Conservation (phyloP, 2,329 filamentous ascomycete species). For the Phialophora expanda region DNA sequence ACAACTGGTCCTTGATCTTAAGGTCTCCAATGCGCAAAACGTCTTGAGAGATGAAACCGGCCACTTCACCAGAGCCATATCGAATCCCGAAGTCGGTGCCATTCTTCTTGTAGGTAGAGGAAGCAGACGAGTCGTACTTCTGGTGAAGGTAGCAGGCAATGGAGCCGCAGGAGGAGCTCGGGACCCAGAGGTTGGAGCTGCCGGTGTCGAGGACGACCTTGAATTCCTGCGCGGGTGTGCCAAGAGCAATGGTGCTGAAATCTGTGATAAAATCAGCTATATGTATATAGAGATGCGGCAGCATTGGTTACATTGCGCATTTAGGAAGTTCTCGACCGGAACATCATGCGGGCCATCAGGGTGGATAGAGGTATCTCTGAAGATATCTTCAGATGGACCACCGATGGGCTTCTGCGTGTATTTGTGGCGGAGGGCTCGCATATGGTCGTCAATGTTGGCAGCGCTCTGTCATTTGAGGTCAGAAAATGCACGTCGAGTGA, state of each 20-base stretch:
- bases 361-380: slow-evolving; percentile 73
- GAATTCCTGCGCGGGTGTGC: slow-evolving; percentile 89
- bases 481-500: slow-evolving; percentile 4
- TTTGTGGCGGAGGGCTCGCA: slow-evolving; percentile 84
- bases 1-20: slow-evolving; percentile 85
- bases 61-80: slow-evolving; percentile 93
- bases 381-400: slow-evolving; percentile 75
- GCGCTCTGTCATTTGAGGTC: slow-evolving; percentile 61
- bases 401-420: slow-evolving; percentile 99
- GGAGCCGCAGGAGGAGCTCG: slow-evolving; percentile 84
- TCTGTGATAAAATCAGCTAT: slow-evolving; percentile 59
- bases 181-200: slow-evolving; percentile 99
- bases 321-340: slow-evolving; percentile 95
- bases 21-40: slow-evolving; percentile 85
- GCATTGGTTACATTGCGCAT: slow-evolving; percentile 90
- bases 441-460: slow-evolving; percentile 79
- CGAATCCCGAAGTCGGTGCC: slow-evolving; percentile 89
- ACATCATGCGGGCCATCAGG: slow-evolving; percentile 72
- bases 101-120: slow-evolving; percentile 92
- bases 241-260: slow-evolving; percentile 95
- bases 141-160: slow-evolving; percentile 97
- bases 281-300: background rate
- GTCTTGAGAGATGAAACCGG: slow-evolving; percentile 92
- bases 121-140: slow-evolving; percentile 92
- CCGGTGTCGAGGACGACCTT: slow-evolving; percentile 99